A percentile compares a stretch with the other conserved stretches of the same genome.
Conservation (phyloP, 441 rosid genomes). For the Pelargonium citronellum region DNA sequence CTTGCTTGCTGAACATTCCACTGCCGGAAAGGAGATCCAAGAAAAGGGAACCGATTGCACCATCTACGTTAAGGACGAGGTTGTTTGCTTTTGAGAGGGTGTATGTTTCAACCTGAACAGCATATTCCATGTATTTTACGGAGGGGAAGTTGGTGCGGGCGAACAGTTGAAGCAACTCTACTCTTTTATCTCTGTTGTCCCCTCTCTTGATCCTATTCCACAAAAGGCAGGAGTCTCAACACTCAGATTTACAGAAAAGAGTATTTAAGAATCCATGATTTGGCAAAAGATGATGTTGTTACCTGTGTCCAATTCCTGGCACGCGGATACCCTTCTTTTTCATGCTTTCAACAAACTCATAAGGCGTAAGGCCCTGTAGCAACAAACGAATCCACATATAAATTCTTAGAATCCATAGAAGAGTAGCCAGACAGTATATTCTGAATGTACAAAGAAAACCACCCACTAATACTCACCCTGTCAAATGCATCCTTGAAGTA, state of each 20-base stretch:
- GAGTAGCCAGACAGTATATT: too few relatives aligned
- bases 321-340: conserved; percentile 97
- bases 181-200: conserved; percentile 92
- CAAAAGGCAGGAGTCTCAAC: conserved; percentile 15
- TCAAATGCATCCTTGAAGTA: too few relatives aligned
- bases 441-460: too few relatives aligned
- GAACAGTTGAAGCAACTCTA: conserved; percentile 72
- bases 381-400: too few relatives aligned
- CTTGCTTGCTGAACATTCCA: conserved; percentile 87
- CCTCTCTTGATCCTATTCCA: conserved; percentile 76
- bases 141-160: conserved; percentile 85
- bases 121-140: conserved; percentile 91
- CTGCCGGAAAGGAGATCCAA: conserved; percentile 91
- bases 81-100: conserved; percentile 83
- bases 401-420: too few relatives aligned
- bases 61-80: conserved; percentile 79
- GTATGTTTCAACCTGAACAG: conserved; percentile 81
- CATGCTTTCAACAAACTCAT: conserved; percentile 90
- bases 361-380: conserved; percentile 67
- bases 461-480: too few relatives aligned
- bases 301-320: conserved; percentile 98
- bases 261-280: too few relatives aligned
- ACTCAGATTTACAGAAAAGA: too few relatives aligned
- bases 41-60: conserved; percentile 92
- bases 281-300: conserved; percentile 9